Conservation (phyloP, 1,284 basidiomycete genomes). For the Ganoderma sinense region DNA sequence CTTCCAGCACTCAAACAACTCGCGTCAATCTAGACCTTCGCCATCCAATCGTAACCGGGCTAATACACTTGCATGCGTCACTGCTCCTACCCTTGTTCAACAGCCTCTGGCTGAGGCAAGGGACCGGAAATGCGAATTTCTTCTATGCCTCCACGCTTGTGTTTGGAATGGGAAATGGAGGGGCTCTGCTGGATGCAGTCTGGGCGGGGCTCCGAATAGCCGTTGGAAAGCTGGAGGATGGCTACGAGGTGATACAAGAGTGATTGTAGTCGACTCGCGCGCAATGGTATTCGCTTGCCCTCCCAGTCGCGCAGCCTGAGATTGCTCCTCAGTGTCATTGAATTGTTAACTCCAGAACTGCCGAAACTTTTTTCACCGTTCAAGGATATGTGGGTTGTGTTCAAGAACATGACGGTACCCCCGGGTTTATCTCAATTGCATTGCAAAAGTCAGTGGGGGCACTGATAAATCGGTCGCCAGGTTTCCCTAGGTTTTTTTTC, state of each 20-base stretch:
- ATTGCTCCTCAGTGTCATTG: background rate
- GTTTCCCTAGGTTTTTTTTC: no score
- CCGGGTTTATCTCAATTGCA: no score
- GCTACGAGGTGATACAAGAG: slow-evolving; percentile 64
- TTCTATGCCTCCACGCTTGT: slow-evolving; percentile 97
- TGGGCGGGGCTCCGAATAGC: slow-evolving; percentile 82
- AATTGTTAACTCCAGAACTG: background rate
- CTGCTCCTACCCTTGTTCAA: slow-evolving; percentile 93
- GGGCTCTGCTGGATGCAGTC: slow-evolving; percentile 82
- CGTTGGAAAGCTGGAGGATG: slow-evolving; percentile 63
- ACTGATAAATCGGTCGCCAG: no score
- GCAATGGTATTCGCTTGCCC: background rate
- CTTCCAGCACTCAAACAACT: background rate
- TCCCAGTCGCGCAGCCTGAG: background rate
- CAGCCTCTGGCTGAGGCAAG: slow-evolving; percentile 90
- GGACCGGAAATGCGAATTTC: slow-evolving; percentile 98
- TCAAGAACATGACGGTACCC: no score
- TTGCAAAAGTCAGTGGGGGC: no score
- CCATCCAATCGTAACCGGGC: slow-evolving; percentile 86
- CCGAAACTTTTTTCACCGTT: no score
- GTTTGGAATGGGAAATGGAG: slow-evolving; percentile 88
- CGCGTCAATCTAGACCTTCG: slow-evolving; percentile 69
- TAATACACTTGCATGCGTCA: slow-evolving; percentile 87
- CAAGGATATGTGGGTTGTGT: no score
- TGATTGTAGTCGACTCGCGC: slow-evolving; percentile 37